phyloP scores from a whole-genome alignment of 78 protist genomes.

The slime mould (Dictyostelium discoideum) region DNA sequence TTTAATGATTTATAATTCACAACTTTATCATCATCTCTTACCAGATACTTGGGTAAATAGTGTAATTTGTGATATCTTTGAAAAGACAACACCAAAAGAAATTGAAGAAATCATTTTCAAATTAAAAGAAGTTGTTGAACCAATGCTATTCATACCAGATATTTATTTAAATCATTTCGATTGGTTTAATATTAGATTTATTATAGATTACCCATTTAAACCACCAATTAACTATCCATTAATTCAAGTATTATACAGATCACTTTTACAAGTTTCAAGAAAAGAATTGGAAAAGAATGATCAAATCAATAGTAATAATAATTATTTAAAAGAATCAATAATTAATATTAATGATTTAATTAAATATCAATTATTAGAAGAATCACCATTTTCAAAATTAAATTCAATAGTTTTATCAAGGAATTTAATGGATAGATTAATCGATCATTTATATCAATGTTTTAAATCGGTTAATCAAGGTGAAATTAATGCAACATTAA shows the following conservation, averaged over 20 bases:
- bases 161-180: slow-evolving; percentile 16
- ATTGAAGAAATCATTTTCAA: slow-evolving; percentile 1
- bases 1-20: slow-evolving; percentile 12
- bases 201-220: background rate
- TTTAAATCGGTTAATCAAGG: background rate
- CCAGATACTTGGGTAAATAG: background rate
- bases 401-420: background rate
- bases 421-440: slow-evolving; percentile 21
- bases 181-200: background rate
- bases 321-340: background rate
- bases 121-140: slow-evolving; percentile 1
- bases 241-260: background rate
- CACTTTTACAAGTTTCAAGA: slow-evolving; percentile 1
- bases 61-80: slow-evolving; percentile 7
- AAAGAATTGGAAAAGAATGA: background rate
- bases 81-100: background rate
- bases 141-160: slow-evolving; percentile 12
- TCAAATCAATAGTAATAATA: background rate
- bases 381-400: slow-evolving; percentile 12
- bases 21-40: background rate
- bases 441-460: background rate
- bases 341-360: slow-evolving; percentile 6
- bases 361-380: background rate
- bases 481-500: background rate
- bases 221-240: background rate